Base-by-base conservation (phyloP, 306 rosid genomes). In the Myrica gale region DNA sequence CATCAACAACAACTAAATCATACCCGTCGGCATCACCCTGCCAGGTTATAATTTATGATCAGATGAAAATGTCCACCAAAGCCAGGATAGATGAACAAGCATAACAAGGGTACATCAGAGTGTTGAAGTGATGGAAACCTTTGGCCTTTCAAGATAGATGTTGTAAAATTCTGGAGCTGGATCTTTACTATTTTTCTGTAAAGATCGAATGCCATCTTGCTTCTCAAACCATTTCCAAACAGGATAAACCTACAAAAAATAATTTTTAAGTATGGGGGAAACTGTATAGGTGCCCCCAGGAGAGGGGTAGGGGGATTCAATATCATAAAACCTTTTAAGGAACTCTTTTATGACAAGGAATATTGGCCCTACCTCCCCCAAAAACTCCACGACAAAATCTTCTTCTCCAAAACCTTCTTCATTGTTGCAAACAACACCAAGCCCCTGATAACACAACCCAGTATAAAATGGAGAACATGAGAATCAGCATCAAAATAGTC, bases 21-120 rank as follows among this genome's bases (percentile, higher is more conserved):
- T 96, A 96, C 57, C 99, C 99, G 81, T 96, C 96, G 43, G 94
- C 98, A 70, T 92, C 99, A 75, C 99, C 99, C 99, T 96, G 85
- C 74, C 84, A 87, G 67, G 78, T 71, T 71, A 74, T 11, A 72
- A 72, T 17, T 5, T 58, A 56, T 26, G 21, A 65, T 55, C 41
- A 79, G 72, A 61, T 51, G 48, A 62, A 52, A 46, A 65, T n/a
- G 45, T 73, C 68, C 32, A 54, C 68, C 13, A 61, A 74, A 55
- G 54, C 32, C 70, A 62, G 75, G 51, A 60, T 37, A 73, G 67
- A 54, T 51, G 53, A 45, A 70, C 74, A 32, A 68, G 37, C 44
- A 72, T n/a, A 78, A 66, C 43, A 69, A 61, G 58, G 41, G 52
- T 72, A 72, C 32, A 71, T 43, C 71, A 77, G 15, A 54, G 61